Base-by-base conservation (phyloP, 768 basidiomycete species). In the Serendipita sp. region DNA sequence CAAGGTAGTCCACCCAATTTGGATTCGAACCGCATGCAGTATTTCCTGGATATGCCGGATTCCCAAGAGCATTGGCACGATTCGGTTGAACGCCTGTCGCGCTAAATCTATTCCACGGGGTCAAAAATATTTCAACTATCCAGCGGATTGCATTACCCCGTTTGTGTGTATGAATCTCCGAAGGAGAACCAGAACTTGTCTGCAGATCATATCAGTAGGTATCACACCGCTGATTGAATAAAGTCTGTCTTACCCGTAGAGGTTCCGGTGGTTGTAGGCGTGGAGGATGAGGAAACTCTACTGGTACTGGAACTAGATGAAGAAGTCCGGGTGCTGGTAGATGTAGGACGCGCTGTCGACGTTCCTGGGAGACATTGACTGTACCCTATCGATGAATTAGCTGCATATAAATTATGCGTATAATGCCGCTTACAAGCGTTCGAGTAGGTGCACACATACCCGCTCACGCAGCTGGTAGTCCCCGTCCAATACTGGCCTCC, bases 1-100 rank as follows among this genome's bases (percentile, higher is more conserved):
- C 82, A 65, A 77, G 74, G 65, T 76, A 78, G 68, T 82, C 83
- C 64, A 85, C 78, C 81, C 81, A 86, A 72, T 84, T 84, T 44
- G 75, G 74, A 4, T 83, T 82, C n/a, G 45, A 38, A 3, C 81
- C 81, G 18, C 79, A 80, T 0, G 78, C 78, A 2, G 79, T 83
- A 67, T 70, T 79, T 13, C 81, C 73, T 1, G 81, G 81, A 70
- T 79, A 83, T 2, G 77, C 73, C 4, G 81, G 81, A 70, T 82
- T 83, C 1, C 80, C 81, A 44, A 83, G 72, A 3, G 80, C 78
- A 70, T 82, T 83, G 0, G 76, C 77, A 5, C 70, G 46, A 28
- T 76, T 67, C 1, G 82, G 80, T 4, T 78, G 73, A n/a, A 74
- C 73, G 34, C 75, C 73, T 45, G 69, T 73, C 53, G 11, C 24